Evolutionary conservation across 2,329 filamentous ascomycete species (phyloP), one percentile per base, ranked within the genome.

Genomic region (Knufia fluminis): DNA sequence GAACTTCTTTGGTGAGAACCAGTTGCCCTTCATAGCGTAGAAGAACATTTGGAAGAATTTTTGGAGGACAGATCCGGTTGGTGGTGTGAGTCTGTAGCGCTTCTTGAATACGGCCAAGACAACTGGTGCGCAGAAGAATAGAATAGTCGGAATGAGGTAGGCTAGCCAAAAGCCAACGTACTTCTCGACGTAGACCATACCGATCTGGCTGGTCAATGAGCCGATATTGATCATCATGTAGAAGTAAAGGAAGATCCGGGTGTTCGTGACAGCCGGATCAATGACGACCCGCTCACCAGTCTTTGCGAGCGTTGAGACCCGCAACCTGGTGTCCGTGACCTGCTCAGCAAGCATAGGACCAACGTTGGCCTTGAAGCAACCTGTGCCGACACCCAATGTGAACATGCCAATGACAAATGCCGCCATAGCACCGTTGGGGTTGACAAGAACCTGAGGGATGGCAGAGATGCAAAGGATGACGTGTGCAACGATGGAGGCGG

Each of bases 131-230:
- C 76, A 48, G 35, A 78, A 71, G 70, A 85, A 85, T 60, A 86
- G 67, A 49, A 72, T 64, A 1, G 83, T 86, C 8, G 83, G 83
- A 9, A 87, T 72, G 33, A 83, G 66, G 68, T 74, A 89, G 0
- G 83, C 75, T 20, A 85, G 73, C 80, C 82, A 89, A 71, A 86
- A 88, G 6, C 84, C 84, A 42, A 86, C 75, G 53, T 85, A 86
- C 62, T 84, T 83, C 66, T 88, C 85, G 1, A 83, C 79, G 60
- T 85, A 89, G 28, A 80, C 81, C 78, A 83, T 87, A 60, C 70
- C 71, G 50, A 84, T 74, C 64, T 82, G 80, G 39, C 75, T 79
- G 40, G 72, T 60, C 39, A 82, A 68, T 22, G 80, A 77, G 26
- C 84, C 84, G 12, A 83, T 62, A 61, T 86, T 86, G 68, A 85